phyloP scores from a whole-genome alignment of 805 yeast species.

The Alloascoidea africana region DNA sequence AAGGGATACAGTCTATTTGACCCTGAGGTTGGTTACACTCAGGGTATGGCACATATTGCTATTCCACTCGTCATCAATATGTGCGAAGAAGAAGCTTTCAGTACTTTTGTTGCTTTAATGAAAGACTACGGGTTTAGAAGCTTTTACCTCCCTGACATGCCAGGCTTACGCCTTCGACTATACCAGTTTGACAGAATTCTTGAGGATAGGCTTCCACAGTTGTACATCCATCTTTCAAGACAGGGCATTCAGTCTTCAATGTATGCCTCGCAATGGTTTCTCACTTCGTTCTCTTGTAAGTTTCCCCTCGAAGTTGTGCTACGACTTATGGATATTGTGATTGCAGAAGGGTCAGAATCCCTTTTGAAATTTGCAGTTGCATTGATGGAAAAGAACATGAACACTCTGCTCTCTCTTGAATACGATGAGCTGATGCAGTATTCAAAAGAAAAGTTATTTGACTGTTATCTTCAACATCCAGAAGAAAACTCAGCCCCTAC shows the following conservation, averaged over 20 bases:
- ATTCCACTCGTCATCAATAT: conserved; percentile 75
- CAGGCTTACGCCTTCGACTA: conserved; percentile 70
- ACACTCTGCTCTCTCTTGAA: conserved; percentile 37
- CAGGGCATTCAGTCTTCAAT: conserved; percentile 86
- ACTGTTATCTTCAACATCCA: conserved; percentile 36
- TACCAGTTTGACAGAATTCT: conserved; percentile 84
- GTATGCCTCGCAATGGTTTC: conserved; percentile 98
- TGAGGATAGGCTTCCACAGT: conserved; percentile 59
- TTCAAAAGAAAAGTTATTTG: conserved; percentile 69
- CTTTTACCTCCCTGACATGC: conserved; percentile 80
- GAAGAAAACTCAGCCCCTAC: conserved; percentile 18
- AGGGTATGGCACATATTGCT: conserved; percentile 91
- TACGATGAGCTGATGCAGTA: conserved; percentile 70
- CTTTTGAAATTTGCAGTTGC: conserved; percentile 74
- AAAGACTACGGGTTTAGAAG: conserved; percentile 68
- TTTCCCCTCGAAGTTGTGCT: conserved; percentile 83
- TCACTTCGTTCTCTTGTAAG: conserved; percentile 88
- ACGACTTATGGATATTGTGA: conserved; percentile 74
- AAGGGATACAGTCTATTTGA: conserved; percentile 79
- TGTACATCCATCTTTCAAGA: conserved; percentile 61
- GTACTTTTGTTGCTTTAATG: conserved; percentile 71
- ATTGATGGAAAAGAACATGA: conserved; percentile 56
- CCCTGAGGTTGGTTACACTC: conserved; percentile 92
- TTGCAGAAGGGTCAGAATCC: conserved; percentile 86
- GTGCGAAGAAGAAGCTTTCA: conserved; percentile 74